Conservation (phyloP, 495 filamentous ascomycete species). For the Penicillium turbatum region DNA sequence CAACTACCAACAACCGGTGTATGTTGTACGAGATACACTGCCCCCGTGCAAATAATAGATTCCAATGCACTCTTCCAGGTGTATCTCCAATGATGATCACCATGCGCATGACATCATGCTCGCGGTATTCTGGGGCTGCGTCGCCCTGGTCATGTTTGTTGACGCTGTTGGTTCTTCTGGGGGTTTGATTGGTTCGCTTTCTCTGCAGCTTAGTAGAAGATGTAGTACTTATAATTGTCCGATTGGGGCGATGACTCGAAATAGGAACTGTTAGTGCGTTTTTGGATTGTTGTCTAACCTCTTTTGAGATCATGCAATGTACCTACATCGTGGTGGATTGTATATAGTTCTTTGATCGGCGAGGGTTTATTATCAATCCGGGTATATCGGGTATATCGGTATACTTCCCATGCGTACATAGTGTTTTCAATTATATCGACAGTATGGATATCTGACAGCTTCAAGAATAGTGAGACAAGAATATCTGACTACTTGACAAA, state of each 20-base stretch:
- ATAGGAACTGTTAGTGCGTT: not conserved
- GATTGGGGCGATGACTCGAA: not conserved
- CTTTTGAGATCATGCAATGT: not conserved
- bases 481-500: too few species aligned
- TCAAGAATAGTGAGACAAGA: too few species aligned
- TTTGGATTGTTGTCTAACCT: not conserved
- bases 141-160: not conserved
- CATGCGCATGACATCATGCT: conserved; percentile 3
- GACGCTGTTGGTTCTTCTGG: conserved; percentile 6
- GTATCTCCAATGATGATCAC: not conserved
- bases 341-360: not conserved
- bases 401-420: not conserved
- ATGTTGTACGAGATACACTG: too few species aligned
- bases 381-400: not conserved
- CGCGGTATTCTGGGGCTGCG: not conserved
- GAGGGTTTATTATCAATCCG: not conserved
- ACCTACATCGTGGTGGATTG: not conserved
- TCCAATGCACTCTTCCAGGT: not conserved
- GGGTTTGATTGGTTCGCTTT: not conserved
- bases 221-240: not conserved
- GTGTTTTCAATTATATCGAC: not conserved
- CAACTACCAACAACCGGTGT: too few species aligned
- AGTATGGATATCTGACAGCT: not conserved
- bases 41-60: not conserved
- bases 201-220: not conserved